A percentile compares a stretch with the other conserved stretches of the same genome.
These are phyloP conservation scores for Cardamine chenopodiifolia DNA, from an alignment of 345 rosid genomes.

Conservation along the genomic window DNA sequence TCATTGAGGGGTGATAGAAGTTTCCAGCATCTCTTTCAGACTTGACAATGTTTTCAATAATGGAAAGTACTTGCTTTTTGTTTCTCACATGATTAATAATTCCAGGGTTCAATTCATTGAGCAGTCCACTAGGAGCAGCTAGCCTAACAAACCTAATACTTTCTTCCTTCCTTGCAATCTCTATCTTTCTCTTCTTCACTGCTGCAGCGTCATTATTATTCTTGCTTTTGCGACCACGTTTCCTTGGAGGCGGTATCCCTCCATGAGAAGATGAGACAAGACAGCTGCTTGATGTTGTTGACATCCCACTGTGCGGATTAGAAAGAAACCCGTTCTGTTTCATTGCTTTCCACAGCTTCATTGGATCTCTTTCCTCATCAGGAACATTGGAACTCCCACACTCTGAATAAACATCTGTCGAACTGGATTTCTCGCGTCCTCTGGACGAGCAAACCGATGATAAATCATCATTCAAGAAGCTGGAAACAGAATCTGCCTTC, in stretches of 20 bases:
- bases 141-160: constrained; percentile 74
- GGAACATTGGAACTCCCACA: constrained; percentile 69
- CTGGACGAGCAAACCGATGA: constrained; percentile 44
- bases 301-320: constrained; percentile 37
- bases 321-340: constrained; percentile 89
- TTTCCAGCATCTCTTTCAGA: constrained; percentile 48
- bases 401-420: constrained; percentile 58
- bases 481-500: constrained; percentile 55
- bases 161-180: constrained; percentile 77
- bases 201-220: constrained; percentile 24
- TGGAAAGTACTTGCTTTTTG: constrained; percentile 90
- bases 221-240: constrained; percentile 70
- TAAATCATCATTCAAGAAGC: constrained; percentile 51
- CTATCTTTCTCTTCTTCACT: constrained; percentile 64
- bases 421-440: constrained; percentile 30
- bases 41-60: constrained; percentile 73
- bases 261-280: constrained; percentile 55
- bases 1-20: constrained; percentile 9
- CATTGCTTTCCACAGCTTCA: constrained; percentile 83
- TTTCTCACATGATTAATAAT: constrained; percentile 95
- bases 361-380: constrained; percentile 57
- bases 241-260: constrained; percentile 73
- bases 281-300: constrained; percentile 31
- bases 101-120: constrained; percentile 86
- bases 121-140: constrained; percentile 90